phyloP scores from a whole-genome alignment of 495 filamentous ascomycete species.

The Thozetella sp. region DNA sequence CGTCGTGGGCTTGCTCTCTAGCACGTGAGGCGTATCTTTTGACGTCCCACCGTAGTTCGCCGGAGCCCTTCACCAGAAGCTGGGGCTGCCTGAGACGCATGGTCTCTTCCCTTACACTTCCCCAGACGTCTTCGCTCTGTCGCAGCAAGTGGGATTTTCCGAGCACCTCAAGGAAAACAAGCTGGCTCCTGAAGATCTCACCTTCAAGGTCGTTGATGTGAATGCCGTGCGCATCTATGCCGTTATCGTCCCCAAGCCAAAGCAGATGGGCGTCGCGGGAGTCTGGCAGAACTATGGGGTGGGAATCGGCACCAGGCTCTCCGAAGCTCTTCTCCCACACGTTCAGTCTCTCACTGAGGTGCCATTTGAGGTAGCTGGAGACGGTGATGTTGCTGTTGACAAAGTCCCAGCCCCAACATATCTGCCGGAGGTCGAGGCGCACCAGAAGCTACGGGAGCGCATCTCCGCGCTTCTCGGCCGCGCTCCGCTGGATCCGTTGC shows the following conservation, averaged over 20 bases:
- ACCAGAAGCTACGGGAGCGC: conserved; percentile 26
- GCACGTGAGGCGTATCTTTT: not conserved
- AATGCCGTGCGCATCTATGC: conserved; percentile 31
- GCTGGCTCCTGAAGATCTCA: conserved; percentile 21
- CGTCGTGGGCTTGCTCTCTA: not conserved
- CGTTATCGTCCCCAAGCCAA: conserved; percentile 28
- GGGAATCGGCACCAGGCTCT: conserved; percentile 36
- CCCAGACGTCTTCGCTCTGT: conserved; percentile 19
- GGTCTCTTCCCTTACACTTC: conserved; percentile 25
- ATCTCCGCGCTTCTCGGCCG: conserved; percentile 34
- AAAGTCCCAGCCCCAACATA: conserved; percentile 13
- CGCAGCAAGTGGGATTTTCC: conserved; percentile 19
- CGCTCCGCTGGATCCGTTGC: conserved; percentile 14
- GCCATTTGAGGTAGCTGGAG: conserved; percentile 7
- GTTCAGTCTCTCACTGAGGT: conserved; percentile 25
- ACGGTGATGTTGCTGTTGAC: not conserved
- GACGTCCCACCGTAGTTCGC: conserved; percentile 20
- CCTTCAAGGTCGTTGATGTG: conserved; percentile 34
- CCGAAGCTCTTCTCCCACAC: conserved; percentile 33
- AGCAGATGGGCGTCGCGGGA: conserved; percentile 24
- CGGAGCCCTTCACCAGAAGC: conserved; percentile 17
- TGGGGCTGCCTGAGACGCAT: conserved; percentile 23
- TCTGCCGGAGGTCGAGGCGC: conserved; percentile 22
- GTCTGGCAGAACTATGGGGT: conserved; percentile 40
- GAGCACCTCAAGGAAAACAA: conserved; percentile 15